These are phyloP conservation scores for Vitis hybrid DNA, from an alignment of 177 flowering plant genomes.

Conservation along the genomic window DNA sequence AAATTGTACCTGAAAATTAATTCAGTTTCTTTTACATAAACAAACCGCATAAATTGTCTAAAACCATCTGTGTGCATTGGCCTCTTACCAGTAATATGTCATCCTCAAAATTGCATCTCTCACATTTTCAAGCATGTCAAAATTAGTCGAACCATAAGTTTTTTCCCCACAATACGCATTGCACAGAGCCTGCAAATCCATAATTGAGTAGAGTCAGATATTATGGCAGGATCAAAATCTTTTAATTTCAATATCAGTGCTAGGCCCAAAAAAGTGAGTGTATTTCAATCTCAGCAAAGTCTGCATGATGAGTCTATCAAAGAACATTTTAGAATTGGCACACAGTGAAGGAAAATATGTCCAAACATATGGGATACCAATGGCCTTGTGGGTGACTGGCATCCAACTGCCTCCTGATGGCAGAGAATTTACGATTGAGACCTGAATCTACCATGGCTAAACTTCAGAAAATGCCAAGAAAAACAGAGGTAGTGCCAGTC, in stretches of 20 bases:
- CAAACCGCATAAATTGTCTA: neutral
- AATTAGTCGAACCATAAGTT: constrained; percentile 72
- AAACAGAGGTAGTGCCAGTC: too few species aligned
- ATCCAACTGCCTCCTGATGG: neutral
- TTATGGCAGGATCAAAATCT: neutral
- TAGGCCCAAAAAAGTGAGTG: neutral
- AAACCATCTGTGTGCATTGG: neutral
- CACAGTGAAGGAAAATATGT: neutral
- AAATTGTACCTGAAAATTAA: constrained; percentile 82
- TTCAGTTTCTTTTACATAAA: neutral
- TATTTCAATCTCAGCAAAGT: neutral
- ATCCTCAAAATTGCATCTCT: constrained; percentile 76
- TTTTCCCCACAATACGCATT: constrained; percentile 85
- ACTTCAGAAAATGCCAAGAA: too few species aligned
- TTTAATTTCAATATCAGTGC: neutral
- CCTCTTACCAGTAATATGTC: constrained; percentile 86
- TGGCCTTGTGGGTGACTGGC: neutral
- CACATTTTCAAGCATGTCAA: constrained; percentile 61
- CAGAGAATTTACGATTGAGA: neutral
- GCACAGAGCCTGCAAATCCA: constrained; percentile 69
- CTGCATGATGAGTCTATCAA: neutral
- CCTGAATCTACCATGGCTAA: neutral
- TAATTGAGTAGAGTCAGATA: neutral
- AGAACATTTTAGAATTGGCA: neutral
- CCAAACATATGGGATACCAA: neutral